Conservation (phyloP, 2,329 filamentous ascomycete species). For the Dactylella cylindrospora region DNA sequence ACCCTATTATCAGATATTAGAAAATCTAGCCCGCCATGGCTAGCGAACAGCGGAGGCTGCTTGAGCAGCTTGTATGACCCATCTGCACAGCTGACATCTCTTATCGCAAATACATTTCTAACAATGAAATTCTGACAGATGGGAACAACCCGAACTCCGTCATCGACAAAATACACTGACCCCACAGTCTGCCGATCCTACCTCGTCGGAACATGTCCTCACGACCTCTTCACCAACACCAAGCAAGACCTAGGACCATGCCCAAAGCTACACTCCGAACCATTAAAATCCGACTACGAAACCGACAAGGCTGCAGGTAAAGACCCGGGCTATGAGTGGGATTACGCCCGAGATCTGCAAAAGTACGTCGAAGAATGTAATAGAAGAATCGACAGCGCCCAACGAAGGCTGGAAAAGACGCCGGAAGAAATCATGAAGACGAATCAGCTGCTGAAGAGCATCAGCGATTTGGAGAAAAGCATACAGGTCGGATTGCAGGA, state of each 20-base stretch:
- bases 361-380: constrained; percentile 98
- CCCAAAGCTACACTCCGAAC: constrained; percentile 82
- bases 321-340: constrained; percentile 83
- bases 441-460: constrained; percentile 81
- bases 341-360: constrained; percentile 93
- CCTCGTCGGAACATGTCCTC: constrained; percentile 88
- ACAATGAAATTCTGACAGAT: constrained; percentile 49
- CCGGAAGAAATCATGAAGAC: constrained; percentile 97
- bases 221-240: constrained; percentile 99
- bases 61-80: constrained; percentile 74
- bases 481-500: constrained; percentile 83
- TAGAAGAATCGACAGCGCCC: constrained; percentile 83
- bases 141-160: constrained; percentile 68
- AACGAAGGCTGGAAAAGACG: constrained; percentile 90
- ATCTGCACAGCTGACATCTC: neutral
- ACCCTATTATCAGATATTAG: neutral
- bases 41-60: constrained; percentile 88
- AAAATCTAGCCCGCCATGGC: constrained; percentile 14
- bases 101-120: neutral
- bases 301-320: constrained; percentile 45
- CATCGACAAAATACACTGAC: constrained; percentile 75
- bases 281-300: constrained; percentile 86
- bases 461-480: constrained; percentile 74
- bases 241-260: constrained; percentile 95
- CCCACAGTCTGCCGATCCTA: constrained; percentile 94